Percentiles rank a stretch among this genome's conserved stretches.
Evolutionary conservation across 78 protist species (phyloP).

Genomic region (Bigelowiella natans): DNA sequence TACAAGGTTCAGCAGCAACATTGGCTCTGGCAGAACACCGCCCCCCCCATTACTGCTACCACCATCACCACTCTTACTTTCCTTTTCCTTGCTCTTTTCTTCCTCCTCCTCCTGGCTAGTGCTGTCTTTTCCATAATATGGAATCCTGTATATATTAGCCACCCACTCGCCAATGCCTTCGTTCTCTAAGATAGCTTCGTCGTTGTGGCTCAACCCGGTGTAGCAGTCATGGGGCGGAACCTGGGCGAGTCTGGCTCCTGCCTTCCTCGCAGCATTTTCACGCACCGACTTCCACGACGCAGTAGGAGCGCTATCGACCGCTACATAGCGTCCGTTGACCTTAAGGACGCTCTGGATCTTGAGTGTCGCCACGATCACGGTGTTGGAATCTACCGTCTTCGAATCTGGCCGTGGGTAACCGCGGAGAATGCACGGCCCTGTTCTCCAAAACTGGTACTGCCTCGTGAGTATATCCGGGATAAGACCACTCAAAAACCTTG

Average conservation of each 20-base stretch:
- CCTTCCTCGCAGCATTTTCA: background rate
- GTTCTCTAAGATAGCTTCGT: background rate
- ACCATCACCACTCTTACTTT: too few species aligned
- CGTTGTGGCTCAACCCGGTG: background rate
- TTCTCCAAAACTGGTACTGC: slow-evolving; percentile 8
- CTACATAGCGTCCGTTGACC: background rate
- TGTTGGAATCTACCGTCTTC: background rate
- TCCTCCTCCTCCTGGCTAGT: background rate
- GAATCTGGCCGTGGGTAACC: slow-evolving; percentile 12
- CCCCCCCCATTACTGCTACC: too few species aligned
- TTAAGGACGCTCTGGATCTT: background rate
- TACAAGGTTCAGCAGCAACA: background rate
- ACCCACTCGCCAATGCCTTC: background rate
- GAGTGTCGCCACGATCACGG: background rate
- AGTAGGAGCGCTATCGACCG: background rate
- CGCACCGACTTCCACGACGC: background rate
- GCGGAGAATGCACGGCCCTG: slow-evolving; percentile 19
- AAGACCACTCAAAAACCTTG: slow-evolving; percentile 16
- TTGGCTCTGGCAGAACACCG: background rate
- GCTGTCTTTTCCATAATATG: background rate
- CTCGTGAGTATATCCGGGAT: slow-evolving; percentile 21
- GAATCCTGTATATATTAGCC: background rate
- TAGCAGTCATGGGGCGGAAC: background rate
- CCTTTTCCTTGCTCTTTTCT: background rate
- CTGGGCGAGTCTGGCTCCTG: background rate